Base-by-base conservation (phyloP, 495 filamentous ascomycete species). In the Podospora sp. region DNA sequence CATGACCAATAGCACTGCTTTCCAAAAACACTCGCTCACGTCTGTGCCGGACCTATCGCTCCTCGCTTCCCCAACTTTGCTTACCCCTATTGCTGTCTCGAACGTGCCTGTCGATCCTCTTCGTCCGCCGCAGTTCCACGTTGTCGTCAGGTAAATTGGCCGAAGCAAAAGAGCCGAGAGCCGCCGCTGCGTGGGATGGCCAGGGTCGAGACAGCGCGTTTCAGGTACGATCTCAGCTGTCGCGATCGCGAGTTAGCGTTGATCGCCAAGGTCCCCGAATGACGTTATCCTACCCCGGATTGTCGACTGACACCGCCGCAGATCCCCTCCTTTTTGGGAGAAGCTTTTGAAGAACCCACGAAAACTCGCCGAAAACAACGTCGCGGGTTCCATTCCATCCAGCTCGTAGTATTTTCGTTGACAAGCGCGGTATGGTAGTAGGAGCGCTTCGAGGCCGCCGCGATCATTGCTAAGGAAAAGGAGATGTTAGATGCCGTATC, bases 231-330 rank as follows among this genome's bases (percentile, higher is more conserved):
- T 69, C 68, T 50, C 55, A 67, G 50, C 65, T 68, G 62, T 66
- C 62, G 69, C 65, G 69, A 71, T 71, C 69, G 69, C 60, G 66
- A 66, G 69, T 66, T 62, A 29, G 36, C 26, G 53, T 26, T 52
- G 65, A 60, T 49, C 26, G 36, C 20, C 40, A 27, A n/a, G 20
- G 29, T 50, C 40, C 46, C 24, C 61, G 27, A 69, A 46, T 59
- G 51, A 59, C 67, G 67, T 61, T 60, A 69, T 69, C 57, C 55
- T 65, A 58, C 62, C 55, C 62, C 49, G 24, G 53, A 46, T 33
- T 65, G 66, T 58, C 66, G 66, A 68, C 66, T 68, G 27, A 46
- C 52, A 56, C 50, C 0, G 11, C 11, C 27, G 33, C 33, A 27
- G 24, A 33, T 33, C 24, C 3, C 26, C 53, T 21, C 50, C 26